Evolutionary conservation across 139 green algal genomes (phyloP), one percentile per base, ranked within the genome.

Genomic region (Chlamydomonas incerta): DNA sequence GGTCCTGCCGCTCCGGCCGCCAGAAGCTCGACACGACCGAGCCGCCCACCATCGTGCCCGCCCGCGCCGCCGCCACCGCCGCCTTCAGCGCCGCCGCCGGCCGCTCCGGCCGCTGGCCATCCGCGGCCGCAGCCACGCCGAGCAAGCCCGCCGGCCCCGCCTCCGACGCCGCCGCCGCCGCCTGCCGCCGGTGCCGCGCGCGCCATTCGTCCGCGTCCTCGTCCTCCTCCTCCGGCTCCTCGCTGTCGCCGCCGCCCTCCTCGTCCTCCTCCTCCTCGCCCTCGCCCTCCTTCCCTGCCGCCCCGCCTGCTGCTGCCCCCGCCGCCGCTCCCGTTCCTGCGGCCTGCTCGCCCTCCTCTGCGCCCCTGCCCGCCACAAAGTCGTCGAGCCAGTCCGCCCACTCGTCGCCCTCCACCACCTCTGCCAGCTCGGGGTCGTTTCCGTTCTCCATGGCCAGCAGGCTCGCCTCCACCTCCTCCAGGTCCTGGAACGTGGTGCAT

Each of bases 11-110:
- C 90, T 95, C 93, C 20, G 91, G 88, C 28, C 93, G 86, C 94
- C 94, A 97, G 66, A 95, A 96, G 31, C 90, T 95, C 13, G 91
- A 95, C 0, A 92, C 94, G 31, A 97, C 93, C 41, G 92, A 95
- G 8, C n/a, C 73, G 3, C 47, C 77, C 5, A 15, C 52, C 52
- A 33, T 50, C 6, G 41, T 50, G 41, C 41, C 41, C 41, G 41
- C 41, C 6, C 41, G 41, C 13, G 87, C 86, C 52, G 23, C 20
- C 73, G 52, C 33, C 31, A 4, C 41, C 46, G 57, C 33, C 26
- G 29, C 73, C 35, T 9, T 24, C 65, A 65, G 63, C 60, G 66
- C 47, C 31, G 69, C 34, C 58, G 76, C 3, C 4, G 60, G 34
- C 60, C 67, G 28, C 46, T 69, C 31, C 3, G 57, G 35, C 62